Evolutionary conservation across 371 early-diverging fungal genomes (phyloP).

Genomic region (Coemansia sp.): DNA sequence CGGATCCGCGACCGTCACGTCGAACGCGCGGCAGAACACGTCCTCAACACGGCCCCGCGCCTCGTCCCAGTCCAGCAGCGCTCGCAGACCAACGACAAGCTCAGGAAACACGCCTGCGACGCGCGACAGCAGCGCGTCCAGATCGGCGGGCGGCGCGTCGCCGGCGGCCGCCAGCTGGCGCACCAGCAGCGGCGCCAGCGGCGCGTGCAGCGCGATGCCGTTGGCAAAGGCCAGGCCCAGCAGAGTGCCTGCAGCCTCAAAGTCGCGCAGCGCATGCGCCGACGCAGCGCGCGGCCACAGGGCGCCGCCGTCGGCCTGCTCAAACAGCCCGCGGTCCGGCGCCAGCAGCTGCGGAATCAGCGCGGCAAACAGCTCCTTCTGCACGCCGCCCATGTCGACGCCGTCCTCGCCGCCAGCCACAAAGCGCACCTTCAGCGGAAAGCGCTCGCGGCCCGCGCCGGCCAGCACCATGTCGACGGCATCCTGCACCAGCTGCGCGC

Average conservation of each 20-base stretch:
- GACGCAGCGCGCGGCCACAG: slow-evolving; percentile 51
- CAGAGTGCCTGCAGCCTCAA: slow-evolving; percentile 63
- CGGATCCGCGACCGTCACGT: slow-evolving; percentile 45
- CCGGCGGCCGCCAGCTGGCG: slow-evolving; percentile 23
- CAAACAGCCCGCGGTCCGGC: slow-evolving; percentile 49
- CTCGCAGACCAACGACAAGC: slow-evolving; percentile 66
- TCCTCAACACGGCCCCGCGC: slow-evolving; percentile 59
- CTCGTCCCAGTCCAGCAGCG: slow-evolving; percentile 69
- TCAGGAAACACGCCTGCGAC: slow-evolving; percentile 57
- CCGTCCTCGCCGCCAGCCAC: slow-evolving; percentile 83
- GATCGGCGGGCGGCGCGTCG: slow-evolving; percentile 2
- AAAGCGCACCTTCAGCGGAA: slow-evolving; percentile 68
- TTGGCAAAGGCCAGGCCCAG: slow-evolving; percentile 80
- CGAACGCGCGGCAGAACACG: slow-evolving; percentile 62
- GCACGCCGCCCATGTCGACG: slow-evolving; percentile 88
- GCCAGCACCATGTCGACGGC: slow-evolving; percentile 63
- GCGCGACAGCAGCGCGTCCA: slow-evolving; percentile 28
- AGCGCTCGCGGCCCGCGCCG: slow-evolving; percentile 59
- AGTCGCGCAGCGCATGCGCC: slow-evolving; percentile 33
- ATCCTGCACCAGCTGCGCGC: slow-evolving; percentile 69
- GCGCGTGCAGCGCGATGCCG: slow-evolving; percentile 65
- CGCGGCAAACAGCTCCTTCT: slow-evolving; percentile 51
- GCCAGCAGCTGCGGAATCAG: slow-evolving; percentile 40
- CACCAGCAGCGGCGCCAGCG: slow-evolving; percentile 41
- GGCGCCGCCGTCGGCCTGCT: slow-evolving; percentile 18